Conservation (phyloP, 2,329 filamentous ascomycete species). For the Ophiostoma piceae region DNA sequence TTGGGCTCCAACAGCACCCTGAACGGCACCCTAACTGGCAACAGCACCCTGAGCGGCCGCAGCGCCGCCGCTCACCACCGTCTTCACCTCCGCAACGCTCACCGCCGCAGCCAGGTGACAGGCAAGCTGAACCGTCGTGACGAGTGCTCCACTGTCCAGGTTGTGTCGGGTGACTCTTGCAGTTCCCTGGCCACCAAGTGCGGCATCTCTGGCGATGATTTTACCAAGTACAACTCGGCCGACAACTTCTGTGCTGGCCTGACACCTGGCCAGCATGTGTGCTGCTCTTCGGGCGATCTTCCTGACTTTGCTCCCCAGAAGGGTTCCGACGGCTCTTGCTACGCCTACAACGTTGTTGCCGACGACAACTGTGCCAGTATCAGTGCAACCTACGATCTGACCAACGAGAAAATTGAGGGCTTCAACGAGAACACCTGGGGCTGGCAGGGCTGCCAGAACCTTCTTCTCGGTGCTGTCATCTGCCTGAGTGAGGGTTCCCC, state of each 20-base stretch:
- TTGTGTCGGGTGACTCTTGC: conserved; percentile 22
- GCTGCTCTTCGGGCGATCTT: neutral
- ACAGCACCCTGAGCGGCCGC: neutral
- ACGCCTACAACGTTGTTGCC: conserved; percentile 32
- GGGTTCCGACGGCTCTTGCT: conserved; percentile 36
- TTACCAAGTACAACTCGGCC: conserved; percentile 25
- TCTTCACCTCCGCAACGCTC: neutral
- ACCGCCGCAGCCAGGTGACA: neutral
- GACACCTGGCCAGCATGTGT: neutral
- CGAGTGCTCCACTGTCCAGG: conserved; percentile 23
- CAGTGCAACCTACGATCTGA: conserved; percentile 24
- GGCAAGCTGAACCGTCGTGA: neutral
- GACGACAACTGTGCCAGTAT: conserved; percentile 36
- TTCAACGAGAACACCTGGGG: conserved; percentile 39
- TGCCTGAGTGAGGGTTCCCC: conserved; percentile 36
- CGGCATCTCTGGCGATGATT: conserved; percentile 24
- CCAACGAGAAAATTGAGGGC: conserved; percentile 18
- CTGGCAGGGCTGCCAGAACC: conserved; percentile 34
- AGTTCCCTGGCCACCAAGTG: conserved; percentile 22
- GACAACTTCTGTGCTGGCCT: neutral
- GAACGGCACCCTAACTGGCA: neutral
- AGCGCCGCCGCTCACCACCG: neutral
- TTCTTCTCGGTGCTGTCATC: conserved; percentile 32
- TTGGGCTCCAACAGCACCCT: neutral
- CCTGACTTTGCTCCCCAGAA: conserved; percentile 33